These are phyloP conservation scores for Evansstolkia leycettana DNA, from an alignment of 495 filamentous ascomycete genomes.

Conservation along the genomic window DNA sequence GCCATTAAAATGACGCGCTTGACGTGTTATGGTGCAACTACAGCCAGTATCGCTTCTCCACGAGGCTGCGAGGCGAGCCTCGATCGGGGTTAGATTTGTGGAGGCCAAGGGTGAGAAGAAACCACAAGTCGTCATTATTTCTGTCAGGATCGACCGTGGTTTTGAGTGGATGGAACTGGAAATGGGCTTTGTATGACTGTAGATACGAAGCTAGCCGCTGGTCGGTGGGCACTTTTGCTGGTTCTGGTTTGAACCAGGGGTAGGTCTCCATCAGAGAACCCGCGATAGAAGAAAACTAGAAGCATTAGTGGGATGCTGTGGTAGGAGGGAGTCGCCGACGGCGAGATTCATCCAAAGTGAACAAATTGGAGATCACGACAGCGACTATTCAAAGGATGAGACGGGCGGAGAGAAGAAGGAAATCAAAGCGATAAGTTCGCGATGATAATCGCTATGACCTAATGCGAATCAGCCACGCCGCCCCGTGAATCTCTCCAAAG, in stretches of 20 bases:
- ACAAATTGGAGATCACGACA: too few species aligned
- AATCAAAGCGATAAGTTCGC: neutral
- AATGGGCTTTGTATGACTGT: too few species aligned
- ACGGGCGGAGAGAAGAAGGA: neutral
- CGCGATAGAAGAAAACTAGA: neutral
- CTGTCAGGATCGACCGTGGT: neutral
- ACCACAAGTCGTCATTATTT: neutral
- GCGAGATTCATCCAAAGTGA: too few species aligned
- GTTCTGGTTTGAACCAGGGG: neutral
- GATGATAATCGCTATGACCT: neutral
- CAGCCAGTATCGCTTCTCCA: too few species aligned
- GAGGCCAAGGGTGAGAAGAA: neutral
- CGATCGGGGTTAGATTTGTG: neutral
- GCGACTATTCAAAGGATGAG: neutral
- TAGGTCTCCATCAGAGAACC: neutral
- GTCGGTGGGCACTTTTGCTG: too few species aligned
- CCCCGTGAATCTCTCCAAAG: too few species aligned
- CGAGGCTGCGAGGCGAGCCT: neutral
- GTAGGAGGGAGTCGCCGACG: too few species aligned
- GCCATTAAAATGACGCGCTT: conserved; percentile 1
- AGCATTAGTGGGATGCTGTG: too few species aligned
- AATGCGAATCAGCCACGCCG: too few species aligned
- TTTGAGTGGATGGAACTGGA: neutral
- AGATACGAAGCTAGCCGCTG: too few species aligned
- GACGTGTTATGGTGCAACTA: too few species aligned